Conservation (phyloP, 2,329 filamentous ascomycete genomes). For the Nectriaceae sp. region DNA sequence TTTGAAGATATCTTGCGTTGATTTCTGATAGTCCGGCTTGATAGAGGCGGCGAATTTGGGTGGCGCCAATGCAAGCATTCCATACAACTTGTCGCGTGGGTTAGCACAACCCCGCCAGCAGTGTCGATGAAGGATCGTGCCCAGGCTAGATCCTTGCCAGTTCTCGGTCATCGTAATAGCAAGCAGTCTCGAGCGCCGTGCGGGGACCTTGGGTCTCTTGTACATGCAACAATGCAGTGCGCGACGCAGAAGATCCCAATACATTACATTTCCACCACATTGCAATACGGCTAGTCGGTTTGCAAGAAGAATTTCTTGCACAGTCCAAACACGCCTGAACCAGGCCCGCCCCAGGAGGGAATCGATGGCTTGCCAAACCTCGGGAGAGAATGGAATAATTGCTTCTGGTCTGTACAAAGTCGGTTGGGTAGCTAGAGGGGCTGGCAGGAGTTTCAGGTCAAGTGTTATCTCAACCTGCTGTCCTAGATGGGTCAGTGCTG, state of each 20-base stretch:
- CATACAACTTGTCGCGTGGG: slow-evolving; percentile 9
- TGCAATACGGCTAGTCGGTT: slow-evolving; percentile 1
- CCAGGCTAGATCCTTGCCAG: background rate
- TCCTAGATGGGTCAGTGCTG: background rate
- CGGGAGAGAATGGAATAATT: background rate
- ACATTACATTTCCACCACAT: background rate
- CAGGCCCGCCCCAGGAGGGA: background rate
- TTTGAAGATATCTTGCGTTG: slow-evolving; percentile 1
- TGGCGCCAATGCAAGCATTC: slow-evolving; percentile 3
- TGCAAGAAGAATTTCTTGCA: slow-evolving; percentile 2
- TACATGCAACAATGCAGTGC: slow-evolving; percentile 1
- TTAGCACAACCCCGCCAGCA: background rate
- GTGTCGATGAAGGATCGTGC: background rate
- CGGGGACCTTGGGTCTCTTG: background rate
- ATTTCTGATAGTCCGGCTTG: background rate
- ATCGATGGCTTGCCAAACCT: background rate
- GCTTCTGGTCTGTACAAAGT: slow-evolving; percentile 1
- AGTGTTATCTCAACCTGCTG: slow-evolving; percentile 1
- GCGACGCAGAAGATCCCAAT: background rate
- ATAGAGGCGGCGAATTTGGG: background rate
- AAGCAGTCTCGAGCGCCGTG: background rate
- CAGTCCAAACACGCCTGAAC: slow-evolving; percentile 1
- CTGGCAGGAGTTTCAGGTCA: background rate
- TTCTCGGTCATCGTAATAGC: background rate
- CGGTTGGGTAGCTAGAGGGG: background rate